These are phyloP conservation scores for Fusarium xylarioides DNA, from an alignment of 2,329 filamentous ascomycete genomes.

Conservation along the genomic window DNA sequence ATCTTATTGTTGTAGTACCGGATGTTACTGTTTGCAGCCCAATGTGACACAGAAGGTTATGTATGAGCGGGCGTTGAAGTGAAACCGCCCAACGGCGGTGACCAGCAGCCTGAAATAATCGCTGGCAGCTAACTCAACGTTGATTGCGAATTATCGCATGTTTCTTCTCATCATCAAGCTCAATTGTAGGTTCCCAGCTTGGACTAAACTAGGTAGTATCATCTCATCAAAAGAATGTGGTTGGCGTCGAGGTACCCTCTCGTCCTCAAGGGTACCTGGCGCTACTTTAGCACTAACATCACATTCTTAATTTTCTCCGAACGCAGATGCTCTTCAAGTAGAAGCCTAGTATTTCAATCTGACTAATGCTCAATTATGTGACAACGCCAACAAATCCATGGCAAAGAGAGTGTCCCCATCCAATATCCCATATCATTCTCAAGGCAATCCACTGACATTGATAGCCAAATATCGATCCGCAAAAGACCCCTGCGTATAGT, in stretches of 20 bases:
- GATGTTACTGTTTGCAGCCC: background rate
- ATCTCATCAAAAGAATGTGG: background rate
- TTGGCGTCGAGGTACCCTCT: background rate
- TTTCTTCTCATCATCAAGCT: accelerated
- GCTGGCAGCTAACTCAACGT: accelerated
- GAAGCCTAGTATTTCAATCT: accelerated
- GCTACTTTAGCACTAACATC: accelerated
- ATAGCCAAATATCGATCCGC: background rate
- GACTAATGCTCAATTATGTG: background rate
- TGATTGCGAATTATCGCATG: accelerated
- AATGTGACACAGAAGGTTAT: background rate
- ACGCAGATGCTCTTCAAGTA: accelerated
- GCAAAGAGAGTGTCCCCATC: background rate
- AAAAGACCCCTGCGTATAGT: background rate
- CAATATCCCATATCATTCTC: background rate
- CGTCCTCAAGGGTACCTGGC: too few relatives aligned
- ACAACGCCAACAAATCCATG: background rate
- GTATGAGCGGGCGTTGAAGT: background rate
- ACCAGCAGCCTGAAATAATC: background rate
- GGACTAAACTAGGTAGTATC: accelerated
- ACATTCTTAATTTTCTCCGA: accelerated
- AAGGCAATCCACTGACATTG: background rate
- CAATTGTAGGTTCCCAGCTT: accelerated
- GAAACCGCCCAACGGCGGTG: background rate
- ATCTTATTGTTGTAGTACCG: too few relatives aligned